phyloP scores from a whole-genome alignment of 768 basidiomycete species.

The Suillus spraguei region DNA sequence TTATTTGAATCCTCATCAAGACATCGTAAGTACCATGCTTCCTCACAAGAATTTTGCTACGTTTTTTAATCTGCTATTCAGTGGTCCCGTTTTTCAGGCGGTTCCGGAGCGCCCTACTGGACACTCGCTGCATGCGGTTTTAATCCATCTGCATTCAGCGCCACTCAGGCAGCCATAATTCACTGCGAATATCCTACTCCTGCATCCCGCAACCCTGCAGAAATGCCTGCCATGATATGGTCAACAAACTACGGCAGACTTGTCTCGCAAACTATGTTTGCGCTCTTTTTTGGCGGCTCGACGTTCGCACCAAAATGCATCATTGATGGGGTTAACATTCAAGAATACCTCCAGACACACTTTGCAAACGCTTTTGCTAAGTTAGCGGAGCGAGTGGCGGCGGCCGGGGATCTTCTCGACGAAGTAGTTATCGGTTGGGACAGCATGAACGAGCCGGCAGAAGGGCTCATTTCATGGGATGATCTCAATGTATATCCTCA shows the following conservation, averaged over 20 bases:
- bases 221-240: constrained; percentile 95
- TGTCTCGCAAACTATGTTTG: constrained; percentile 86
- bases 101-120: constrained; percentile 95
- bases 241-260: constrained; percentile 93
- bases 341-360: constrained; percentile 82
- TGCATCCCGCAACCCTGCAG: constrained; percentile 62
- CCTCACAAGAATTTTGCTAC: background rate
- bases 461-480: constrained; percentile 69
- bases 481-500: constrained; percentile 68
- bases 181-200: constrained; percentile 83
- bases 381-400: constrained; percentile 74
- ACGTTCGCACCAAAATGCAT: constrained; percentile 90
- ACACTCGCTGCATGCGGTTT: constrained; percentile 90
- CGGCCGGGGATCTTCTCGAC: constrained; percentile 78
- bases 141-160: constrained; percentile 80
- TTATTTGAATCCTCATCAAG: constrained; percentile 96
- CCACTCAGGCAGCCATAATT: constrained; percentile 82
- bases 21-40: constrained; percentile 59
- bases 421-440: constrained; percentile 97
- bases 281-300: constrained; percentile 91
- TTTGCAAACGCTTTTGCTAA: constrained; percentile 74
- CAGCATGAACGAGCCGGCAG: constrained; percentile 91
- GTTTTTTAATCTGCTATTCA: constrained; percentile 30
- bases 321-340: constrained; percentile 90
- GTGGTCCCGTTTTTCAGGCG: constrained; percentile 97